Evolutionary conservation across 306 rosid genomes (phyloP).

Genomic region (Ceratonia siliqua): DNA sequence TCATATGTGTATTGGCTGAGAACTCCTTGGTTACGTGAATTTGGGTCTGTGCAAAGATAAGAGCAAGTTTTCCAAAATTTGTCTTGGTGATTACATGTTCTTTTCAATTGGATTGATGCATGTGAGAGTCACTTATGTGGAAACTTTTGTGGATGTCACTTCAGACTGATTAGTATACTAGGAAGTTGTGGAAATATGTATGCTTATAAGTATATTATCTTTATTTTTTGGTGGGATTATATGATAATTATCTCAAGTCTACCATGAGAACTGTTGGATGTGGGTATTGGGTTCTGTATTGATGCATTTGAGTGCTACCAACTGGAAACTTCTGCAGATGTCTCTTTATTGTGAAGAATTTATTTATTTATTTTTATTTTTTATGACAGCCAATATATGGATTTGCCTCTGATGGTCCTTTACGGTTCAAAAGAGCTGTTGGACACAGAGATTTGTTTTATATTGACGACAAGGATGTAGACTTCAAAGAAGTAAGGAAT

Average conservation of each 20-base stretch:
- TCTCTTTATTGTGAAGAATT: background rate
- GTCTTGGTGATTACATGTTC: background rate
- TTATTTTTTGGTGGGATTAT: background rate
- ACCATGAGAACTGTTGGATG: background rate
- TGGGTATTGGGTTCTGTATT: conserved; percentile 4
- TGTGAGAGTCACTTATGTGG: background rate
- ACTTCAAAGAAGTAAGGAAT: conserved; percentile 77
- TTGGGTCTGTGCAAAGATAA: background rate
- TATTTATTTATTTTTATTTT: conserved; percentile 24
- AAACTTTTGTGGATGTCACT: background rate
- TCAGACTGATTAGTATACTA: background rate
- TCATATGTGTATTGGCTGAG: conserved; percentile 1
- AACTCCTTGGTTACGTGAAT: background rate
- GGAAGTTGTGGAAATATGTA: background rate
- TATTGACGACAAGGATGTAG: conserved; percentile 89
- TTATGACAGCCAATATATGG: conserved; percentile 79
- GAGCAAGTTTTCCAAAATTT: background rate
- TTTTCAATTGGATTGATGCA: background rate
- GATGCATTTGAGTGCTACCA: conserved; percentile 26
- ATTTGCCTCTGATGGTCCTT: conserved; percentile 78
- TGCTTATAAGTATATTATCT: background rate
- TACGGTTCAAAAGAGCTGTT: conserved; percentile 81
- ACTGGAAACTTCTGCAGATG: background rate
- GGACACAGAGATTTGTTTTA: conserved; percentile 91
- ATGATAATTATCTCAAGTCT: background rate